Evolutionary conservation across 2,329 filamentous ascomycete genomes (phyloP).

Genomic region (Colletotrichum salicis): DNA sequence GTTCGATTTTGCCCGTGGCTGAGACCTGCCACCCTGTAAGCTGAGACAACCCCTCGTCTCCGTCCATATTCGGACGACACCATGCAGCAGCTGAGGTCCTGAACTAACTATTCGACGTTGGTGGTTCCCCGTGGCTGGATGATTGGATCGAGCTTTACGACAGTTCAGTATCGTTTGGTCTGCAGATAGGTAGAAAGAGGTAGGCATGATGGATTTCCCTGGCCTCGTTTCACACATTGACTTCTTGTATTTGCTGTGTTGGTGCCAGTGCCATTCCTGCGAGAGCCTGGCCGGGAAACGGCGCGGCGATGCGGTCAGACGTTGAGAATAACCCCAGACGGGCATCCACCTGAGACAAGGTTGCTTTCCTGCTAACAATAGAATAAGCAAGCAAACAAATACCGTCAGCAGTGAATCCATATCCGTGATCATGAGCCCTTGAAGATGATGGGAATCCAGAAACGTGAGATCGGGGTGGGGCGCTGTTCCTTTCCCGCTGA

Average conservation of each 20-base stretch:
- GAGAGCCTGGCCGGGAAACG: neutral
- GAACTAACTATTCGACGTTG: neutral
- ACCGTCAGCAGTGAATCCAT: neutral
- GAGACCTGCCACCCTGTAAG: conserved; percentile 27
- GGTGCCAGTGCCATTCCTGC: neutral
- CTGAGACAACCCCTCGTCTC: conserved; percentile 17
- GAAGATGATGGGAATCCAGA: neutral
- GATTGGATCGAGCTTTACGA: neutral
- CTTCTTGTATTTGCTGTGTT: neutral
- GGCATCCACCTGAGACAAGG: conserved; percentile 23
- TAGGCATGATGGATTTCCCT: neutral
- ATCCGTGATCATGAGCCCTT: neutral
- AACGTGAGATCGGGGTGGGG: conserved; percentile 18
- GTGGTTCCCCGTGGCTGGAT: neutral
- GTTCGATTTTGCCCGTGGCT: conserved; percentile 23
- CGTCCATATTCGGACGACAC: neutral
- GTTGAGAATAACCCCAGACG: neutral
- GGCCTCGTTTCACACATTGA: too few relatives aligned
- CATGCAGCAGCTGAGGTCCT: conserved; percentile 12
- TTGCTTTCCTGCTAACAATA: neutral
- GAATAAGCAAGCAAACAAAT: neutral
- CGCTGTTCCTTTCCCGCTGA: conserved; percentile 9
- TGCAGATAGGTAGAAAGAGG: neutral
- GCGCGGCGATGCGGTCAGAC: conserved; percentile 22
- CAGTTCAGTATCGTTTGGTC: neutral